Conservation (phyloP, 441 rosid genomes). For the Croton setiger region DNA sequence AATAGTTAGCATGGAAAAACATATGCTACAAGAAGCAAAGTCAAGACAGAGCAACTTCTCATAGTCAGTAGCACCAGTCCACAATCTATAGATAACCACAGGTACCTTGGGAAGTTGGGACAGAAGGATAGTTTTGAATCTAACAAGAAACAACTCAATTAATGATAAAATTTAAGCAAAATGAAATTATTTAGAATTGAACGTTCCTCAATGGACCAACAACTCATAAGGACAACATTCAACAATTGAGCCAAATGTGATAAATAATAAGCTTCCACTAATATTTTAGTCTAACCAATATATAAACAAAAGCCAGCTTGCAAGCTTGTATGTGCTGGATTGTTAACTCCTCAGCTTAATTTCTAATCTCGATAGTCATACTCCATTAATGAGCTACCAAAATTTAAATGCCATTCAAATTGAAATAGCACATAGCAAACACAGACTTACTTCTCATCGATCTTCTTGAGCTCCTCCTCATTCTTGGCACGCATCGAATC, state of each 20-base stretch:
- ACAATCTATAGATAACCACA: not conserved
- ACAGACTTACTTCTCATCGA: slow-evolving; percentile 72
- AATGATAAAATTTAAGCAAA: not conserved
- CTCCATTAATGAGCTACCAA: not conserved
- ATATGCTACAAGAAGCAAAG: too few relatives aligned
- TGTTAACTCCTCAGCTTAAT: not conserved
- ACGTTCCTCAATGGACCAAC: not conserved
- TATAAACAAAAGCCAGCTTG: not conserved
- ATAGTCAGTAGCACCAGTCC: not conserved
- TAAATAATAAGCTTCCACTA: not conserved
- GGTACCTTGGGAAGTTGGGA: not conserved
- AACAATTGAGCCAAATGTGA: slow-evolving; percentile 7
- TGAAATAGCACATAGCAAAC: not conserved
- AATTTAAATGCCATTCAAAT: not conserved
- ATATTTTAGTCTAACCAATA: slow-evolving; percentile 6
- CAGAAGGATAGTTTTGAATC: not conserved
- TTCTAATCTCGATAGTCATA: not conserved
- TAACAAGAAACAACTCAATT: not conserved
- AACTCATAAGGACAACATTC: not conserved
- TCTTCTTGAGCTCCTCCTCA: slow-evolving; percentile 83
- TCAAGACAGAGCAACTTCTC: not conserved
- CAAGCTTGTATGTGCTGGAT: not conserved
- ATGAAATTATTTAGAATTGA: not conserved
- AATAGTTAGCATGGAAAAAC: not conserved
- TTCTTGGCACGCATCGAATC: slow-evolving; percentile 62